Evolutionary conservation across 139 green algal species (phyloP).

Genomic region (Limnomonas spitsbergensis): DNA sequence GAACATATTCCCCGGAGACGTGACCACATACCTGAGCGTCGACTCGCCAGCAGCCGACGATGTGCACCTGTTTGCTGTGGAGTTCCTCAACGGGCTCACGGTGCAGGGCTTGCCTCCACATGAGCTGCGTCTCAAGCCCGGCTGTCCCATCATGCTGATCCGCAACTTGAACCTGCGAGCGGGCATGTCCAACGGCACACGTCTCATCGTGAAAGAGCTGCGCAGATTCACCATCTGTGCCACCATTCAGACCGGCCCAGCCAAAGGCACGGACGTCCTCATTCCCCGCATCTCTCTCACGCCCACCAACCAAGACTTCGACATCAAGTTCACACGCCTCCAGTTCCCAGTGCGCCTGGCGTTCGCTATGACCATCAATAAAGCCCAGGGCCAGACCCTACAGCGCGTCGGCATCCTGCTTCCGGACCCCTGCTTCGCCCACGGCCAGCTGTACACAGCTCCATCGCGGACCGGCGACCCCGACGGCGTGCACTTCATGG

Average conservation of each 20-base stretch:
- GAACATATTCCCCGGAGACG: too few relatives aligned
- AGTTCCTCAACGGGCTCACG: conserved; percentile 23
- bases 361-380: conserved; percentile 22
- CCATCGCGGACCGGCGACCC: not conserved
- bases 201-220: conserved; percentile 24
- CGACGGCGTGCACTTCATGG: conserved; percentile 10
- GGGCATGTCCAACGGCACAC: conserved; percentile 36
- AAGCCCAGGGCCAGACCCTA: conserved; percentile 14
- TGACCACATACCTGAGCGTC: too few relatives aligned
- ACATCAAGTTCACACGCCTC: conserved; percentile 20
- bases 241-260: conserved; percentile 13
- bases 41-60: too few relatives aligned
- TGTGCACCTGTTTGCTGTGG: too few relatives aligned
- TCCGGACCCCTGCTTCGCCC: conserved; percentile 5
- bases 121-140: conserved; percentile 19
- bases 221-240: conserved; percentile 12
- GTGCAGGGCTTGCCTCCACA: conserved; percentile 23
- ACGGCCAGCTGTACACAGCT: conserved; percentile 17
- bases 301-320: conserved; percentile 7
- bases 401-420: not conserved
- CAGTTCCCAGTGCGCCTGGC: conserved; percentile 38
- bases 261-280: conserved; percentile 5
- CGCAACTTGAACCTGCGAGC: too few relatives aligned
- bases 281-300: conserved; percentile 23
- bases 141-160: too few relatives aligned